Conservation (phyloP, 805 yeast species). For the Metschnikowia lochheadii region DNA sequence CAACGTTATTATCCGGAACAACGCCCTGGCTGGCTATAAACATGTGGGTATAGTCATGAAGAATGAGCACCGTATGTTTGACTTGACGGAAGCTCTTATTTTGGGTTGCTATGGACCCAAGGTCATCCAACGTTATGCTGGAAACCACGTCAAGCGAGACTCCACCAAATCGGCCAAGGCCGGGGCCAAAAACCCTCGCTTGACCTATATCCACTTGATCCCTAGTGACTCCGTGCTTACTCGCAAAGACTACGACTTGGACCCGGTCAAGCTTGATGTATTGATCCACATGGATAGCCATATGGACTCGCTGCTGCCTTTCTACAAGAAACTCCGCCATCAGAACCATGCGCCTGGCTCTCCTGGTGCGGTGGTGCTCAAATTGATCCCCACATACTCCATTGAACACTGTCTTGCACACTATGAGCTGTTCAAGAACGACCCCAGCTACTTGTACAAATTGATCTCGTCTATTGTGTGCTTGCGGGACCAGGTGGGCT, state of each 20-base stretch:
- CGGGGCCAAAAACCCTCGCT: slow-evolving; percentile 13
- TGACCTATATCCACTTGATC: slow-evolving; percentile 36
- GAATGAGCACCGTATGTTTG: slow-evolving; percentile 61
- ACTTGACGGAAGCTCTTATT: slow-evolving; percentile 66
- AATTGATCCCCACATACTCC: slow-evolving; percentile 73
- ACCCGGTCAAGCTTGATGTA: slow-evolving; percentile 46
- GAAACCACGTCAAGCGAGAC: slow-evolving; percentile 54
- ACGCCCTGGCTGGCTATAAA: slow-evolving; percentile 28
- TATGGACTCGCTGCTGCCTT: slow-evolving; percentile 40
- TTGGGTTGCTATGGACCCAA: slow-evolving; percentile 50
- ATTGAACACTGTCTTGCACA: slow-evolving; percentile 71
- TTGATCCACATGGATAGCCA: slow-evolving; percentile 62
- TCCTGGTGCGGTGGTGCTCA: slow-evolving; percentile 49
- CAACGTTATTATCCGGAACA: slow-evolving; percentile 43
- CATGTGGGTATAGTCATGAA: slow-evolving; percentile 69
- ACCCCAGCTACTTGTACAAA: slow-evolving; percentile 49
- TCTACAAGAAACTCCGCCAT: slow-evolving; percentile 23
- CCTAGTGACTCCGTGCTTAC: slow-evolving; percentile 35
- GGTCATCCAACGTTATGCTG: slow-evolving; percentile 55
- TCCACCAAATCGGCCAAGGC: slow-evolving; percentile 22
- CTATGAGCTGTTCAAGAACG: slow-evolving; percentile 31
- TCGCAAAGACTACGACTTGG: slow-evolving; percentile 20
- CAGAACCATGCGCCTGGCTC: slow-evolving; percentile 26
- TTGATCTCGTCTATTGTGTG: slow-evolving; percentile 82
- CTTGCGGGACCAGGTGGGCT: slow-evolving; percentile 76